These are phyloP conservation scores for Plenodomus biglobosus DNA, from an alignment of 2,329 filamentous ascomycete species.

Conservation along the genomic window DNA sequence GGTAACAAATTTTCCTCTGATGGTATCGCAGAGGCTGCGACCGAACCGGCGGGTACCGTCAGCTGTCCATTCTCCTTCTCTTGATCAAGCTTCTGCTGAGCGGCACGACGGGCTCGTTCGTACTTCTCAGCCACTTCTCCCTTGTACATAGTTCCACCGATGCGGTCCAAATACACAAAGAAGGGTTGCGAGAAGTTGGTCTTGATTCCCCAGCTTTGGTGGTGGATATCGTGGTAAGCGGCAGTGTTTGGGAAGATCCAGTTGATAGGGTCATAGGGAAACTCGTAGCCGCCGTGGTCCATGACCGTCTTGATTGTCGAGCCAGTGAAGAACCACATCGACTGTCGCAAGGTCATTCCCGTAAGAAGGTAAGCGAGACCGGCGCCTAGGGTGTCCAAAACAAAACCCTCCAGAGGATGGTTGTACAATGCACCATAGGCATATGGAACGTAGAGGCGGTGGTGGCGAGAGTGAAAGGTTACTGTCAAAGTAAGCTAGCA, in stretches of 20 bases:
- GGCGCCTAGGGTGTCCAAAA: conserved; percentile 87
- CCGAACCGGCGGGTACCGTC: conserved; percentile 13
- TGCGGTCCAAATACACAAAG: conserved; percentile 91
- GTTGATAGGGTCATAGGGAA: conserved; percentile 94
- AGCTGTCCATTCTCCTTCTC: conserved; percentile 44
- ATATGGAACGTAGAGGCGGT: conserved; percentile 96
- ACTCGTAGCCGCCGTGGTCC: conserved; percentile 94
- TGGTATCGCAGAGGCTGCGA: conserved; percentile 17
- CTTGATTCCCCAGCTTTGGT: conserved; percentile 99
- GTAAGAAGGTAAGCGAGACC: conserved; percentile 80
- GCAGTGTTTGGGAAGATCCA: conserved; percentile 93
- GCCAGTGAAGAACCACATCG: conserved; percentile 84
- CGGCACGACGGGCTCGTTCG: conserved; percentile 57
- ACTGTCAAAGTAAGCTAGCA: conserved; percentile 52
- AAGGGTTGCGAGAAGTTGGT: conserved; percentile 88
- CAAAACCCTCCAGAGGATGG: conserved; percentile 89
- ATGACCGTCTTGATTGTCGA: conserved; percentile 96
- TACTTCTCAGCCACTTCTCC: conserved; percentile 62
- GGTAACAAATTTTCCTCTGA: conserved; percentile 28
- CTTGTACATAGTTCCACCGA: conserved; percentile 80
- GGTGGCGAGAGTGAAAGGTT: conserved; percentile 91
- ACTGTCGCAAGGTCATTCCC: conserved; percentile 81
- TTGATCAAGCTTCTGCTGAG: conserved; percentile 59
- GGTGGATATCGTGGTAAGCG: conserved; percentile 95
- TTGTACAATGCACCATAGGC: conserved; percentile 97